Evolutionary conservation across 345 rosid genomes (phyloP).

Genomic region (Populus euphratica): DNA sequence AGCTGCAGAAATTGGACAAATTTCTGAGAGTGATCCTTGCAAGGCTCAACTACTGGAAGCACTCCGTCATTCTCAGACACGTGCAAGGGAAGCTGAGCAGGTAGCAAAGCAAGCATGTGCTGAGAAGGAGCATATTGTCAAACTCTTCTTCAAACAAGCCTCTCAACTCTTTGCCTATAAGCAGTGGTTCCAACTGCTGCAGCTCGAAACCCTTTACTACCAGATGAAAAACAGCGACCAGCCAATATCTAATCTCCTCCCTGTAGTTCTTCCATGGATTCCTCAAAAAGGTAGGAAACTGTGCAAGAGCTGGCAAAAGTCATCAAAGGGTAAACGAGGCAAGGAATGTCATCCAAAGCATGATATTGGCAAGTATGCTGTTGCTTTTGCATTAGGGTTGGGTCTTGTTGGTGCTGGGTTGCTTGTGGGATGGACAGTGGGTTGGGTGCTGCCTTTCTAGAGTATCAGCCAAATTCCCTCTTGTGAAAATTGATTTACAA

Average conservation of each 20-base stretch:
- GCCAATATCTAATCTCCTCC: constrained; percentile 44
- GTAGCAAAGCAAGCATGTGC: constrained; percentile 72
- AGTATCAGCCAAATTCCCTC: constrained; percentile 4
- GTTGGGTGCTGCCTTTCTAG: constrained; percentile 70
- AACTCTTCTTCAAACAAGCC: constrained; percentile 87
- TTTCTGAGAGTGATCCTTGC: constrained; percentile 46
- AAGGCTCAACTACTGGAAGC: constrained; percentile 85
- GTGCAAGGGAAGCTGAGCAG: constrained; percentile 95
- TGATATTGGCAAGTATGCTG: constrained; percentile 42
- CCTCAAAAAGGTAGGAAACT: constrained; percentile 39
- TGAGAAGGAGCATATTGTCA: constrained; percentile 76
- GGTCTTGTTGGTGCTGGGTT: constrained; percentile 94
- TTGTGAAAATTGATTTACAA: constrained; percentile 15
- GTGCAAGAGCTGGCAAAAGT: constrained; percentile 31
- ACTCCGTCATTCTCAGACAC: constrained; percentile 83
- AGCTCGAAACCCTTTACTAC: constrained; percentile 66
- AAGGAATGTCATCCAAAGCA: constrained; percentile 31
- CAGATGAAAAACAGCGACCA: constrained; percentile 56
- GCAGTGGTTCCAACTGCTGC: constrained; percentile 83
- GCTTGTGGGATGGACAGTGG: constrained; percentile 92
- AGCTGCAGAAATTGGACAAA: constrained; percentile 23
- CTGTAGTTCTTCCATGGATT: constrained; percentile 52
- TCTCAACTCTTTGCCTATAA: constrained; percentile 88
- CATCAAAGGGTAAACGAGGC: constrained; percentile 33
- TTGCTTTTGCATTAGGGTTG: constrained; percentile 71